Conservation (phyloP, 805 yeast genomes). For the Candida incommunis region DNA sequence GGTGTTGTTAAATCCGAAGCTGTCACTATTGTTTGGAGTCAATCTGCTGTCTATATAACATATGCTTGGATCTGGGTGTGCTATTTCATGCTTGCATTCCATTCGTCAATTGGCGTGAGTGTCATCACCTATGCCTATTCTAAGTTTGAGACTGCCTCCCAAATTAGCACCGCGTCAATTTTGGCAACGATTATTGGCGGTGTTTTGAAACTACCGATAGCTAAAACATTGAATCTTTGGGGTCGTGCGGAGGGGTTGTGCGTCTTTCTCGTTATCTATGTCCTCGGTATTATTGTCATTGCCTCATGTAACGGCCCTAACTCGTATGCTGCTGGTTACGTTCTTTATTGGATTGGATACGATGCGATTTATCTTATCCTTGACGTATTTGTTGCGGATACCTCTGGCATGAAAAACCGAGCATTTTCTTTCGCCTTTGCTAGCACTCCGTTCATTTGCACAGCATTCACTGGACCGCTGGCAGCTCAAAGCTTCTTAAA, state of each 20-base stretch:
- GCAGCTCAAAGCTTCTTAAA: constrained; percentile 17
- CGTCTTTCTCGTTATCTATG: constrained; percentile 33
- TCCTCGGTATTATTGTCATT: constrained; percentile 42
- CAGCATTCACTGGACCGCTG: constrained; percentile 22
- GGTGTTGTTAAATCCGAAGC: constrained; percentile 22
- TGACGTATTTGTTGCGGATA: constrained; percentile 43
- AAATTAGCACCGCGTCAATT: constrained; percentile 18
- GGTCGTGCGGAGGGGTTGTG: constrained; percentile 39
- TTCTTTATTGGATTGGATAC: constrained; percentile 34
- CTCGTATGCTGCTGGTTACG: constrained; percentile 44
- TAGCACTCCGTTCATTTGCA: constrained; percentile 20
- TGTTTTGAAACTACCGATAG: constrained; percentile 20
- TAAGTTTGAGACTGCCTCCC: constrained; percentile 19
- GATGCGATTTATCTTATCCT: constrained; percentile 42
- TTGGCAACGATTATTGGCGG: constrained; percentile 22
- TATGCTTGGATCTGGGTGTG: constrained; percentile 24
- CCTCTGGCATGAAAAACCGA: constrained; percentile 37
- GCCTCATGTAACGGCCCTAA: constrained; percentile 40
- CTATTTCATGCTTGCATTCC: constrained; percentile 23
- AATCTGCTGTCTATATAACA: constrained; percentile 14
- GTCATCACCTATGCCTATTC: constrained; percentile 14
- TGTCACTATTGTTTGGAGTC: constrained; percentile 21
- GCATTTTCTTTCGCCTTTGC: constrained; percentile 21
- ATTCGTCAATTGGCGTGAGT: constrained; percentile 15
- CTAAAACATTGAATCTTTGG: constrained; percentile 41